phyloP scores from a whole-genome alignment of 2,329 filamentous ascomycete genomes.

The Phaeomoniella chlamydospora region DNA sequence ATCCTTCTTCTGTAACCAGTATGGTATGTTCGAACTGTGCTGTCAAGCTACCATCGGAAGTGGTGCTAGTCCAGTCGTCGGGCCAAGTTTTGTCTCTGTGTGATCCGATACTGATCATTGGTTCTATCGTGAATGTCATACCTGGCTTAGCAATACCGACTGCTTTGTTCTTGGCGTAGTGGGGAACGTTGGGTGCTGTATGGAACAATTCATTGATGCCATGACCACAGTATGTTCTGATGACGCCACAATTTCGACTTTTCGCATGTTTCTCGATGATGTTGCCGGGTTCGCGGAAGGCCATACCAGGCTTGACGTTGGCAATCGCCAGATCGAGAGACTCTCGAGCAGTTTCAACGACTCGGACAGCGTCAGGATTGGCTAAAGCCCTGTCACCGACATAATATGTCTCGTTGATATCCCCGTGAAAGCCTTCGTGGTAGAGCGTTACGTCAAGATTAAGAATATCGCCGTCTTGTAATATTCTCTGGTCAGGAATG shows the following conservation, averaged over 20 bases:
- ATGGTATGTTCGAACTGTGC: slow-evolving; percentile 92
- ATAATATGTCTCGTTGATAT: slow-evolving; percentile 98
- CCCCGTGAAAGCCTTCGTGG: slow-evolving; percentile 87
- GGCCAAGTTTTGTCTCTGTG: slow-evolving; percentile 94
- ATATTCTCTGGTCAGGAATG: slow-evolving; percentile 77
- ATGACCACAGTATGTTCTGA: slow-evolving; percentile 92
- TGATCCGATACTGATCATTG: slow-evolving; percentile 89
- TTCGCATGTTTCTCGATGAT: slow-evolving; percentile 94
- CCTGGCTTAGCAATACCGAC: slow-evolving; percentile 86
- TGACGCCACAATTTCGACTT: slow-evolving; percentile 68
- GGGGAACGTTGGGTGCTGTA: slow-evolving; percentile 81
- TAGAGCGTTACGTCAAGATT: slow-evolving; percentile 95
- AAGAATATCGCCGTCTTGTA: slow-evolving; percentile 87
- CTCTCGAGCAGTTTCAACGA: slow-evolving; percentile 80
- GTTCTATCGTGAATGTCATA: slow-evolving; percentile 98
- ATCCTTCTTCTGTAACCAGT: slow-evolving; percentile 67
- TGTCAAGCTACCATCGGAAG: slow-evolving; percentile 73
- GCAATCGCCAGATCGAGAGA: slow-evolving; percentile 84
- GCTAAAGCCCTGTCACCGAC: slow-evolving; percentile 76
- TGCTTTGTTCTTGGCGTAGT: slow-evolving; percentile 98
- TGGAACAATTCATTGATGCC: slow-evolving; percentile 93
- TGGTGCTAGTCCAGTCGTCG: slow-evolving; percentile 96
- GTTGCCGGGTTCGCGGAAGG: slow-evolving; percentile 87
- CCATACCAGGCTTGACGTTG: slow-evolving; percentile 79
- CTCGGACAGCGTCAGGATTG: slow-evolving; percentile 73